Evolutionary conservation across 345 rosid genomes (phyloP).

Genomic region (Citropsis articulata): DNA sequence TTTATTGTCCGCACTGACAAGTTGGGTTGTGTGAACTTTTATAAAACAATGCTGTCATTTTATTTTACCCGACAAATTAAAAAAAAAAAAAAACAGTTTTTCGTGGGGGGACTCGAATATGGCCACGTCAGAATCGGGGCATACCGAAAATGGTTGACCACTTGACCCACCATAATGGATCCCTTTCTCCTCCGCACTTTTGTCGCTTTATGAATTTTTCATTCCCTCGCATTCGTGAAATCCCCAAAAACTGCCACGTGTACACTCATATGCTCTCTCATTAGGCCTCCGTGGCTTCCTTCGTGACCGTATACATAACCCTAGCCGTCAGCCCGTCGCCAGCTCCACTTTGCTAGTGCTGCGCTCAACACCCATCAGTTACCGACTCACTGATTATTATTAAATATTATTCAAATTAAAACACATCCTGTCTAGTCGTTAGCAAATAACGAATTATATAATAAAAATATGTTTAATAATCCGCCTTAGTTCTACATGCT

Average conservation of each 20-base stretch:
- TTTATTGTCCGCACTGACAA: constrained; percentile 15
- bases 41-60: constrained; percentile 3
- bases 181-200: constrained; percentile 17
- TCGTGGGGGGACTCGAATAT: constrained; percentile 12
- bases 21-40: constrained; percentile 15
- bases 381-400: too few relatives aligned
- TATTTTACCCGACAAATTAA: background rate
- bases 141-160: constrained; percentile 45
- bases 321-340: constrained; percentile 52
- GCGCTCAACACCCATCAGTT: background rate
- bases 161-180: constrained; percentile 45
- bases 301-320: constrained; percentile 23
- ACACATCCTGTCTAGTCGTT: background rate
- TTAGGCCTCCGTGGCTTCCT: constrained; percentile 21
- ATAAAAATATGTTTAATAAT: too few relatives aligned
- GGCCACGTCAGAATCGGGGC: constrained; percentile 54
- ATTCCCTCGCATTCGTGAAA: constrained; percentile 20
- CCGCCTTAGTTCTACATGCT: background rate
- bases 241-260: constrained; percentile 28
- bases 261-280: constrained; percentile 10
- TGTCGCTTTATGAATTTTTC: constrained; percentile 20
- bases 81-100: background rate
- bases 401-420: background rate
- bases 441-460: background rate
- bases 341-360: background rate